Evolutionary conservation across 768 basidiomycete genomes (phyloP).

Genomic region (Boletus tylopilopsis): DNA sequence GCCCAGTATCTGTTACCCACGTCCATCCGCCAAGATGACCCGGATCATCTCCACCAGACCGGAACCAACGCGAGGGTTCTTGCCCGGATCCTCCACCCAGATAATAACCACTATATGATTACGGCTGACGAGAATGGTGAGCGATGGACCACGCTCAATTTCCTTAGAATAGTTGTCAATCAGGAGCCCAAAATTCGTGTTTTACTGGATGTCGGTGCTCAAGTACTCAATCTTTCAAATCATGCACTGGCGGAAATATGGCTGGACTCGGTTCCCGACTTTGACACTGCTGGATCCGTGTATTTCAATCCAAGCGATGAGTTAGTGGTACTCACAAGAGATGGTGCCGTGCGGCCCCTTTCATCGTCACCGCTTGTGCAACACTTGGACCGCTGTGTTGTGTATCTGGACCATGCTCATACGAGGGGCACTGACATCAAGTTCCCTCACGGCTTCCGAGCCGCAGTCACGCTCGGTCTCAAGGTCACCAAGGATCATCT

Average conservation of each 20-base stretch:
- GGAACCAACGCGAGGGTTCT: neutral
- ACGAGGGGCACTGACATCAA: neutral
- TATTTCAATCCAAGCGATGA: neutral
- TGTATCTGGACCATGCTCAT: neutral
- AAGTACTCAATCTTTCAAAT: neutral
- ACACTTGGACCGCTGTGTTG: neutral
- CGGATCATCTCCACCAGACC: neutral
- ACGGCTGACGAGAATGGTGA: neutral
- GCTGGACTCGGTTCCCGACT: neutral
- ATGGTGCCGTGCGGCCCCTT: neutral
- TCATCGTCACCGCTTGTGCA: neutral
- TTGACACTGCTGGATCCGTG: neutral
- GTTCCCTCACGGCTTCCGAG: neutral
- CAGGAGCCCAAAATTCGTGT: neutral
- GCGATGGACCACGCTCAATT: neutral
- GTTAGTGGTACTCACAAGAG: neutral
- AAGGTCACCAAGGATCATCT: neutral
- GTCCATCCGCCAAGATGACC: neutral
- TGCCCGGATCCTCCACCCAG: neutral
- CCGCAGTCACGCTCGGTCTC: neutral
- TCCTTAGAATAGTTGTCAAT: neutral
- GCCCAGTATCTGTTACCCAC: neutral
- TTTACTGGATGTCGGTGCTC: neutral
- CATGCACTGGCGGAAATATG: neutral
- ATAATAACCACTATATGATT: neutral